These are phyloP conservation scores for Suillus luteus DNA, from an alignment of 768 basidiomycete genomes.

Conservation along the genomic window DNA sequence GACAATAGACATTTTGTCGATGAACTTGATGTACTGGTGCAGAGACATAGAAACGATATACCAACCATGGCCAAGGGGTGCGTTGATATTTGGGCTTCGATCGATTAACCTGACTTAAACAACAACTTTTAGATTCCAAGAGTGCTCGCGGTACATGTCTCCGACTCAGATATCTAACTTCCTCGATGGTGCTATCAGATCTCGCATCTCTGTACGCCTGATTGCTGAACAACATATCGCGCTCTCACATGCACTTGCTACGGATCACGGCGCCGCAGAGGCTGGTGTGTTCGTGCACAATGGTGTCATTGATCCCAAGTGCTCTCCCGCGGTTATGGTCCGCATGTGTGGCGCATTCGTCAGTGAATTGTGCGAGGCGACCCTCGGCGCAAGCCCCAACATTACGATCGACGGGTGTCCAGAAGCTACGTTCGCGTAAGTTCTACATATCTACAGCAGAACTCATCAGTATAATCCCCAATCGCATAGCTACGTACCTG, in stretches of 20 bases:
- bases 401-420: conserved; percentile 71
- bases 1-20: conserved; percentile 72
- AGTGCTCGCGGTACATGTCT: conserved; percentile 82
- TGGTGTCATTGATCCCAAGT: conserved; percentile 74
- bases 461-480: conserved; percentile 2
- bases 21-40: conserved; percentile 70
- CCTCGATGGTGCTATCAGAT: conserved; percentile 81
- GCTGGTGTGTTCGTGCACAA: conserved; percentile 43
- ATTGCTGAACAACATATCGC: conserved; percentile 93
- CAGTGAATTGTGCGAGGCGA: conserved; percentile 79
- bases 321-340: conserved; percentile 75
- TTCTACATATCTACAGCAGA: conserved; percentile 15
- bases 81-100: conserved; percentile 17
- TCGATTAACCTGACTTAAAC: neutral
- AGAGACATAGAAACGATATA: conserved; percentile 82
- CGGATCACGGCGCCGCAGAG: conserved; percentile 19
- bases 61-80: conserved; percentile 91
- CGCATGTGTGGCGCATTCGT: conserved; percentile 84
- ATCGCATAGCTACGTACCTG: conserved; percentile 71
- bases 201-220: conserved; percentile 83
- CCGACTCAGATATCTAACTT: conserved; percentile 78
- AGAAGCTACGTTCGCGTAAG: conserved; percentile 79
- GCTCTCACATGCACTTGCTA: conserved; percentile 66
- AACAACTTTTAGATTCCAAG: conserved; percentile 67
- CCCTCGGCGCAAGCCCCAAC: conserved; percentile 69